Base-by-base conservation (phyloP, 306 rosid genomes). In the Carpinus fangiana region DNA sequence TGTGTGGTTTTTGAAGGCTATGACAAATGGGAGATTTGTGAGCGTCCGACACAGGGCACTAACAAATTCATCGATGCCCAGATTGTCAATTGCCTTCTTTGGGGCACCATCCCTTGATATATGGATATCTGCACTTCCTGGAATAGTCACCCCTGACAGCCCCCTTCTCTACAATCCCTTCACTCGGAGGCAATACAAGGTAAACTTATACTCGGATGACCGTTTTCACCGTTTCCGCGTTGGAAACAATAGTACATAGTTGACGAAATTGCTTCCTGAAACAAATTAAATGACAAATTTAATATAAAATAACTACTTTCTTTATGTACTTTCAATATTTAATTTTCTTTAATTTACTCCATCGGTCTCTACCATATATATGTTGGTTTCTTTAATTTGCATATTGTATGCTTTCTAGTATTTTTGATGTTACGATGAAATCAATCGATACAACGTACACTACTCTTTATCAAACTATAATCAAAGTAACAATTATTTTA, bases 111-210 rank as follows among this genome's bases (percentile, higher is more conserved):
- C 95, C 8, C 78, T 86, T 6, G 65, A 83, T 50, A 84, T 84
- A 3, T 41, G 56, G 74, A 79, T 93, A 2, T 83, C 23, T 43
- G 90, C 90, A 79, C 87, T 83, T 2, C 81, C 94, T 11, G 88
- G 88, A 71, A 31, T 88, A 86, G 87, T 88, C 16, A 80, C 84
- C 7, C 77, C 88, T 0, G 87, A 87, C 73, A 81, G 77, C 75
- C 92, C 90, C 38, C 74, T 77, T 47, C 85, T 87, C 62, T 93
- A 82, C 84, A 74, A 86, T 65, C 89, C 93, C 9, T 90, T 93
- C 87, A 93, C 91, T 34, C 91, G 97, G 97, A 93, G 85, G 6
- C 95, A 91, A 9, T 93, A 91, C 79, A 93, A 90, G 90, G 86
- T 86, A 78, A 88, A 82, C 53, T 53, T 88, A 0, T 83, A 80